These are phyloP conservation scores for Xylariaceae sp. DNA, from an alignment of 2,329 filamentous ascomycete genomes.

Conservation along the genomic window DNA sequence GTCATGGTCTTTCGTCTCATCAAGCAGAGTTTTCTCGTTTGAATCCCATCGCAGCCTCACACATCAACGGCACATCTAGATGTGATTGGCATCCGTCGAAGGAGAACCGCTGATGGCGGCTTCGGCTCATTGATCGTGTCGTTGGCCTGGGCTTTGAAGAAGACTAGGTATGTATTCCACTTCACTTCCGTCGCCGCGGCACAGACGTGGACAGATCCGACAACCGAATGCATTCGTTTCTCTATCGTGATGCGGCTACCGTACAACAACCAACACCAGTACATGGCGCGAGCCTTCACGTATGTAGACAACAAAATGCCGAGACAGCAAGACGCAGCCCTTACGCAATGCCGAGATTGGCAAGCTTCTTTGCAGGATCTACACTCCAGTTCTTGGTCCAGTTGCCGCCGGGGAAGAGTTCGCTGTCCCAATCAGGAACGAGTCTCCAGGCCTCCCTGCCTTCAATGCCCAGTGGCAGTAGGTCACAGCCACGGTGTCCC, in stretches of 20 bases:
- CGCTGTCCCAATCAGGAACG: conserved; percentile 35
- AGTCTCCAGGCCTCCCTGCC: conserved; percentile 35
- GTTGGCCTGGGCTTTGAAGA: background rate
- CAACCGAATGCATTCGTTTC: background rate
- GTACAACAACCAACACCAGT: conserved; percentile 9
- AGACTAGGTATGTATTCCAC: background rate
- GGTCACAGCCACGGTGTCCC: conserved; percentile 38
- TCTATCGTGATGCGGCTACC: too few species aligned
- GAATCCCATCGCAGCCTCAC: background rate
- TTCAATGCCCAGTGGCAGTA: conserved; percentile 30
- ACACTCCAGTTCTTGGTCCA: conserved; percentile 33
- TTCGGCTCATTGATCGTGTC: background rate
- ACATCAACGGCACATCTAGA: too few species aligned
- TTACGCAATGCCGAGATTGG: conserved; percentile 15
- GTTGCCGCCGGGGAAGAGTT: conserved; percentile 26
- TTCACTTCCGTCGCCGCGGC: background rate
- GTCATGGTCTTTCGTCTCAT: background rate
- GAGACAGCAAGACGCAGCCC: background rate
- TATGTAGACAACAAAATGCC: conserved; percentile 3
- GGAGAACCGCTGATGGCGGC: too few species aligned
- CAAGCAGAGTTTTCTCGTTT: background rate
- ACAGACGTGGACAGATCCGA: background rate
- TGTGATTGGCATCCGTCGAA: too few species aligned
- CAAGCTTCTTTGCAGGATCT: conserved; percentile 14
- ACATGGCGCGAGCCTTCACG: background rate